Percentiles rank a stretch among this genome's conserved stretches.
Conservation (phyloP, 2,329 filamentous ascomycete species). For the Tolypocladium nubicola region DNA sequence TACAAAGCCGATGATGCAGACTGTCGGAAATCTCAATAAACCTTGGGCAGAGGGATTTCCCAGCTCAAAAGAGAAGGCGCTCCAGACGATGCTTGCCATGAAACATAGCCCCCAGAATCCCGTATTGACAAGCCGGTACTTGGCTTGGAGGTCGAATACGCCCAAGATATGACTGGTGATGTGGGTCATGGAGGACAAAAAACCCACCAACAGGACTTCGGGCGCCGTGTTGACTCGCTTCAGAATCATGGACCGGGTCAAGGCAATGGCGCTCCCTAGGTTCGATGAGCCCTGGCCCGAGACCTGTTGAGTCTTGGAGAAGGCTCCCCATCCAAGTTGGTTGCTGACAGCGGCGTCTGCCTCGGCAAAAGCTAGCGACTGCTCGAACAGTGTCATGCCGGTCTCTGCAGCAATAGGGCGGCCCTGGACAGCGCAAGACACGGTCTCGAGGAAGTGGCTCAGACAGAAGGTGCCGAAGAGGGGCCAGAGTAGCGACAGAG, state of each 20-base stretch:
- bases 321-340: slow-evolving; percentile 62
- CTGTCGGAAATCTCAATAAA: slow-evolving; percentile 79
- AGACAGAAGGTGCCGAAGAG: slow-evolving; percentile 59
- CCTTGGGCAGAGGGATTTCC: slow-evolving; percentile 52
- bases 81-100: slow-evolving; percentile 76
- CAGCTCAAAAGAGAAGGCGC: slow-evolving; percentile 51
- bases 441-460: slow-evolving; percentile 80
- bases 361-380: slow-evolving; percentile 91
- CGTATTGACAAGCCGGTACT: slow-evolving; percentile 75
- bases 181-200: slow-evolving; percentile 85
- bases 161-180: slow-evolving; percentile 76
- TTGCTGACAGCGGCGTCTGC: slow-evolving; percentile 80
- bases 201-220: slow-evolving; percentile 75
- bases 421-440: slow-evolving; percentile 82
- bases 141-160: slow-evolving; percentile 67
- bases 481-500: slow-evolving; percentile 66
- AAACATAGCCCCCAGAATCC: slow-evolving; percentile 85
- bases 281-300: slow-evolving; percentile 14
- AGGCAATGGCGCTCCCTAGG: slow-evolving; percentile 28
- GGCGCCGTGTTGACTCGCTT: slow-evolving; percentile 78
- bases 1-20: slow-evolving; percentile 90
- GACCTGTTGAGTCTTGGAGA: slow-evolving; percentile 36
- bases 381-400: slow-evolving; percentile 93
- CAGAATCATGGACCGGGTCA: slow-evolving; percentile 58
- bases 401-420: slow-evolving; percentile 72